Evolutionary conservation across 495 filamentous ascomycete genomes (phyloP).

Genomic region (Hypoxylon fuscum): DNA sequence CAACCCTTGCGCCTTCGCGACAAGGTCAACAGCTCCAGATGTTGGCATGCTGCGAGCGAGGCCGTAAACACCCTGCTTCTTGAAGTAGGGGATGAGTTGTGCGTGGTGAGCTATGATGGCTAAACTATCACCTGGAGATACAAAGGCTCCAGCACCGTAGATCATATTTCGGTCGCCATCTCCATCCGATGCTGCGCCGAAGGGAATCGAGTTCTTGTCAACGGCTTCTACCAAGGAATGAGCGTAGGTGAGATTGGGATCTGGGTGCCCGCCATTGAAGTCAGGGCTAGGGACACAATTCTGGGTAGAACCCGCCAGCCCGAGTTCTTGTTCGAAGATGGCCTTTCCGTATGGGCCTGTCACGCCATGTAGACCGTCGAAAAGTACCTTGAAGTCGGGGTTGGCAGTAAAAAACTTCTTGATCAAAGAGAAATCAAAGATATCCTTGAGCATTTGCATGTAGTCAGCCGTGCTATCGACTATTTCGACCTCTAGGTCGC

Average conservation of each 20-base stretch:
- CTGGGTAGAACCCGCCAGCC: conserved; percentile 82
- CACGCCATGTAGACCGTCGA: conserved; percentile 93
- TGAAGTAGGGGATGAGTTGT: conserved; percentile 94
- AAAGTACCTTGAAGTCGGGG: conserved; percentile 94
- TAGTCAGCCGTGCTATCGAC: conserved; percentile 93
- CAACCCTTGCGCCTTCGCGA: conserved; percentile 91
- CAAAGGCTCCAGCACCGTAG: conserved; percentile 94
- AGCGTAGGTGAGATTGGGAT: conserved; percentile 98
- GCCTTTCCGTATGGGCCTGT: conserved; percentile 94
- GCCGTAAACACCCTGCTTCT: conserved; percentile 94
- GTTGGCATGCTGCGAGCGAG: conserved; percentile 98
- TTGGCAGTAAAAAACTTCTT: conserved; percentile 86
- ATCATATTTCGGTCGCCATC: conserved; percentile 99
- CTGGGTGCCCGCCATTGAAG: conserved; percentile 96
- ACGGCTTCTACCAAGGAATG: conserved; percentile 94
- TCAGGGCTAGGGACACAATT: conserved; percentile 93
- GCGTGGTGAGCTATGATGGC: conserved; percentile 98
- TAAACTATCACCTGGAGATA: conserved; percentile 94
- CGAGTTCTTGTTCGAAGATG: conserved; percentile 94
- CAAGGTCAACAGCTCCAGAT: conserved; percentile 91
- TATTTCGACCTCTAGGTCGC: conserved; percentile 89
- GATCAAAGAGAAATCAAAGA: conserved; percentile 97
- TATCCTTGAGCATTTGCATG: conserved; percentile 92
- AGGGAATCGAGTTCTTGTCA: conserved; percentile 89
- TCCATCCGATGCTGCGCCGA: conserved; percentile 94